Evolutionary conservation across 305 asterid species (phyloP), one percentile per base, ranked within the genome.

Genomic region (Solanum aculeatissimum): DNA sequence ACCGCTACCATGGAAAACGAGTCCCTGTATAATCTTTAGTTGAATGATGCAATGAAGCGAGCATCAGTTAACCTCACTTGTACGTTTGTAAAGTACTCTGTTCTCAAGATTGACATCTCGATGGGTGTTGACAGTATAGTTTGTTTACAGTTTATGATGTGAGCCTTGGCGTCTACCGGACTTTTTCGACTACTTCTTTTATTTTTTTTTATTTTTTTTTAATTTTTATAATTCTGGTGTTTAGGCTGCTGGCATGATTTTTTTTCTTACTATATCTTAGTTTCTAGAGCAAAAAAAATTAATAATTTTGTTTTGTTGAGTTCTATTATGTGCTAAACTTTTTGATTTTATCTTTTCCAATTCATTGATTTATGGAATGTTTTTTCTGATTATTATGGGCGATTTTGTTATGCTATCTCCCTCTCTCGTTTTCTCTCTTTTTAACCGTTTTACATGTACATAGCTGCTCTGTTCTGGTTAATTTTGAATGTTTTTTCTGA

Each of bases 1-100:
- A 94, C 49, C 92, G 96, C 25, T 91, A 92, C 55, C 94, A 94
- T 62, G 97, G 96, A 62, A 95, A 92, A 87, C 83, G 98, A 83
- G 99, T 95, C 66, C 99, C 99, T 1, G 97, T 95, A 43, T 94
- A 86, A 89, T 81, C 60, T 15, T 58, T 74, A 25, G 83, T 78
- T 77, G 18, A 74, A 51, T 77, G 82, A 40, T 18, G 27, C 65
- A 51, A 77, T 16, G 25, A 77, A 77, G 63, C 38, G 62, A 66
- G 51, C 63, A 27, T 27, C 58, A 19, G 25, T 29, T 77, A 51
- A 29, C 82, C 65, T 16, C 42, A 29, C 83, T 79, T 85, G 87
- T 85, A 86, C 70, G 90, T 86, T 23, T 89, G 92, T 89, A 88
- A 89, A 87, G 82, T 88, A 83, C 89, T 49, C 70, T 60, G 75